Evolutionary conservation across 148 eudicot genomes (phyloP), one percentile per base, ranked within the genome.

Genomic region (Silene conica): DNA sequence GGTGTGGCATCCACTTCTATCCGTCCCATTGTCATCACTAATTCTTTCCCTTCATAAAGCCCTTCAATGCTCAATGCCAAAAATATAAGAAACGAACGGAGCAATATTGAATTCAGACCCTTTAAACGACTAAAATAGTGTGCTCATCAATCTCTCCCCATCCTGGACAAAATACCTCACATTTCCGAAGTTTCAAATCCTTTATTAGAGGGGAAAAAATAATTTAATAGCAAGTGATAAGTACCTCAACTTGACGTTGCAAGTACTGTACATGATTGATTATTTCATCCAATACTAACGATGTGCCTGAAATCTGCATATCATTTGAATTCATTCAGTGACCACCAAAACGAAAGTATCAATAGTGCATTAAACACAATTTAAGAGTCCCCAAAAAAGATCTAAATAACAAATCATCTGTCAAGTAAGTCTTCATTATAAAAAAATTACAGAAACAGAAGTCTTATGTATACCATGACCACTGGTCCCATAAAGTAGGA

Each of bases 231-330:
- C 50, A 58, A 52, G 56, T 61, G 66, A 60, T 60, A 52, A 25
- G 76, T 77, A 92, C 99, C 97, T 96, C 99, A 52, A 96, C 99
- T 89, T 96, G 99, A 31, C 87, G 93, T 77, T 96, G 99, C 84
- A 96, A 80, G 48, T 87, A 86, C 76, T 92, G 99, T 70, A 96
- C 99, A 76, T 96, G 97, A 78, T 90, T 96, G 69, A 96, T 96
- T 68, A 96, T 96, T 79, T 96, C 97, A 82, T 96, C 99, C 80
- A 96, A 84, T 82, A 96, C 97, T 83, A 89, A 80, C 26, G 97
- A 93, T 63, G 97, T 92, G 71, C 99, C 97, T 50, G 94, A 86
- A 79, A 96, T 90, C 99, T 96, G 92, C 82, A 82, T 58, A 70
- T 18, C 61, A 69, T 45, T 75, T 58, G 61, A 57, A 60, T 15